These are phyloP conservation scores for Haplosporangium sp. DNA, from an alignment of 371 early-diverging fungal species.

Conservation along the genomic window DNA sequence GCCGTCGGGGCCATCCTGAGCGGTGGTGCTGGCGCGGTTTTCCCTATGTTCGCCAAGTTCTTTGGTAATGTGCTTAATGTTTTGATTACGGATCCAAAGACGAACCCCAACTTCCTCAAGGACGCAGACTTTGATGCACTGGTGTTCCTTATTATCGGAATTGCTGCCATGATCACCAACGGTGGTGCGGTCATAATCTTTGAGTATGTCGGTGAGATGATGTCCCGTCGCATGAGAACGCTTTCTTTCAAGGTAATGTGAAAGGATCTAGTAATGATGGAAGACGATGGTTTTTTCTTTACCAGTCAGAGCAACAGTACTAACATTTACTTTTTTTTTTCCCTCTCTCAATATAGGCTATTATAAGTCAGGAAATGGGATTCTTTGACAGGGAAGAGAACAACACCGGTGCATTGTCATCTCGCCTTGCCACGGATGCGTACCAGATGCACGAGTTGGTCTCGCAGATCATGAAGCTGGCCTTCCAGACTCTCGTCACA, in stretches of 20 bases:
- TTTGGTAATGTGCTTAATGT: constrained; percentile 58
- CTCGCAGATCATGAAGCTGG: constrained; percentile 71
- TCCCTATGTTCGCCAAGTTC: constrained; percentile 63
- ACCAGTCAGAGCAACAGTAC: not conserved
- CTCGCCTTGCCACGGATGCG: constrained; percentile 88
- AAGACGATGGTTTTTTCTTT: too few relatives aligned
- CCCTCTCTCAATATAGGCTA: constrained; percentile 23
- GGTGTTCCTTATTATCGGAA: constrained; percentile 71
- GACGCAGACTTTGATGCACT: constrained; percentile 64
- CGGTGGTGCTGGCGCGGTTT: constrained; percentile 50
- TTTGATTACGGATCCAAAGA: constrained; percentile 15
- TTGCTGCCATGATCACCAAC: constrained; percentile 63
- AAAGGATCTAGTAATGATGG: too few relatives aligned
- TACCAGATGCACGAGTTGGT: constrained; percentile 75
- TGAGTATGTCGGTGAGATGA: constrained; percentile 58
- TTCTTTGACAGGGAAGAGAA: constrained; percentile 90
- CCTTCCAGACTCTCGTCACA: constrained; percentile 66
- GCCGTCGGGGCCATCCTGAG: constrained; percentile 29
- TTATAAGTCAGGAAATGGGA: constrained; percentile 85
- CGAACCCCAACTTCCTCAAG: constrained; percentile 3
- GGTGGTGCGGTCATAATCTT: constrained; percentile 59
- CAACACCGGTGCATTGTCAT: constrained; percentile 84
- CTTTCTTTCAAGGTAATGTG: constrained; percentile 59
- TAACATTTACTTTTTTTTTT: not conserved
- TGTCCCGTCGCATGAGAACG: constrained; percentile 71